Evolutionary conservation across 257 asterid genomes (phyloP), one percentile per base, ranked within the genome.

Genomic region (Salvia hispanica): DNA sequence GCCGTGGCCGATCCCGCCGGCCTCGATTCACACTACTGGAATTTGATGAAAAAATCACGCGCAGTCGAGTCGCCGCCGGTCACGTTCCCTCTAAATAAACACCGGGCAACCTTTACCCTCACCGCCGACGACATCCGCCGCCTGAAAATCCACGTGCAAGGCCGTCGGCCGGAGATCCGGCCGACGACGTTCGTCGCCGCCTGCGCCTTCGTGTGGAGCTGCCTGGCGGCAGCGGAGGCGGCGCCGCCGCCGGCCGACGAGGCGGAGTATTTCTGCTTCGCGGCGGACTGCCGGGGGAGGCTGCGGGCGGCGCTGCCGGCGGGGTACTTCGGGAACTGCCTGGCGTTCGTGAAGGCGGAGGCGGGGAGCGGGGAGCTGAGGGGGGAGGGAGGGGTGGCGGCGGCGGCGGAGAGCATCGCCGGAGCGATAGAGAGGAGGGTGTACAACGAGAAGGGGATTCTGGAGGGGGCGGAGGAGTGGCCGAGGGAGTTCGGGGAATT

Each of bases 281-380:
- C 79, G 9, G 88, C 83, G 1, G 85, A 83, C 62, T 75, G 80
- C 72, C 80, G 88, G 14, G 78, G 78, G 1, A 78, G 88, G 12
- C 65, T 76, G 42, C 31, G 56, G 37, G 82, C 83, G 33, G 83
- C 85, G 37, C 74, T 82, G 0, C 83, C 87, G 12, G 65, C 72
- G 3, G 57, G 57, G n/a, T 82, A 82, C 50, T 79, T 77, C 14
- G 87, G 87, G 0, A 82, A 82, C 77, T 82, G 87, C 33, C 33
- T 79, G 60, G 77, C 76, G 10, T 58, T 70, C 33, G 82, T 75
- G 42, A 55, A 65, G 67, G 81, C 76, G 21, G 77, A 72, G 13
- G 4, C 78, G 40, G 64, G 61, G 3, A 71, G 65, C 61, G 79
- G 81, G 36, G 8, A 40, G 56, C 56, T 82, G 72, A 70, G 36